Conservation (phyloP, 1,284 basidiomycete genomes). For the Ganoderma leucocontextum region DNA sequence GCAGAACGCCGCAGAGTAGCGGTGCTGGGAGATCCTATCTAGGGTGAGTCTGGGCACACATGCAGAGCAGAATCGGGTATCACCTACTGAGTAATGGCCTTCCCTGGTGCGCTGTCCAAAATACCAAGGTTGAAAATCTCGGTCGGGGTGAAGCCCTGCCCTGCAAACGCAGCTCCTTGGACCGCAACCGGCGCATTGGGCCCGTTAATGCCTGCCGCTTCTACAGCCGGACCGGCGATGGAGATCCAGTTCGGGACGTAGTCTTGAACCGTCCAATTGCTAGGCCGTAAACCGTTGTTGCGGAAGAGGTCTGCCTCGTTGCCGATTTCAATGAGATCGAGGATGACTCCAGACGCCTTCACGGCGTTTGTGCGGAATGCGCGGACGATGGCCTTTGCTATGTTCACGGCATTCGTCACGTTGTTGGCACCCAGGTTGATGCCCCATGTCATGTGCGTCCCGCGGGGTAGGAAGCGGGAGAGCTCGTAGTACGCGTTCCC, state of each 20-base stretch:
- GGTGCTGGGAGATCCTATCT: slow-evolving; percentile 67
- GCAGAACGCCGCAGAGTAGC: slow-evolving; percentile 65
- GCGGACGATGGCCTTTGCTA: slow-evolving; percentile 60
- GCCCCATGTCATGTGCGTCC: slow-evolving; percentile 70
- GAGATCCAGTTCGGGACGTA: slow-evolving; percentile 61
- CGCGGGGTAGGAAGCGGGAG: slow-evolving; percentile 59
- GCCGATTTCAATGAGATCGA: slow-evolving; percentile 33
- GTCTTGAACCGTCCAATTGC: slow-evolving; percentile 54
- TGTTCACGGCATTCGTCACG: slow-evolving; percentile 47
- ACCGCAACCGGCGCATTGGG: slow-evolving; percentile 50
- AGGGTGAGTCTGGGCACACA: background rate
- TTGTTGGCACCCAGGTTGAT: slow-evolving; percentile 63
- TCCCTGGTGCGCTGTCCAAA: slow-evolving; percentile 43
- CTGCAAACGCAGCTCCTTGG: slow-evolving; percentile 62
- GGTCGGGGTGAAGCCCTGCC: slow-evolving; percentile 65
- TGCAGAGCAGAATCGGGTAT: slow-evolving; percentile 14
- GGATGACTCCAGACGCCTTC: slow-evolving; percentile 50
- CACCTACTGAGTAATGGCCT: slow-evolving; percentile 43
- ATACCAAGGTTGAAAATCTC: slow-evolving; percentile 49
- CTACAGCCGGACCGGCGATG: slow-evolving; percentile 37
- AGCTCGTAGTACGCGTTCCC: slow-evolving; percentile 64
- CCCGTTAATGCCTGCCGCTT: slow-evolving; percentile 40
- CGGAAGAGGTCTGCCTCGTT: slow-evolving; percentile 71
- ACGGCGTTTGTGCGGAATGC: slow-evolving; percentile 57
- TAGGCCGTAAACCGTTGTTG: slow-evolving; percentile 55